phyloP scores from a whole-genome alignment of 352 stramenopile species.

The Phytophthora kernoviae region DNA sequence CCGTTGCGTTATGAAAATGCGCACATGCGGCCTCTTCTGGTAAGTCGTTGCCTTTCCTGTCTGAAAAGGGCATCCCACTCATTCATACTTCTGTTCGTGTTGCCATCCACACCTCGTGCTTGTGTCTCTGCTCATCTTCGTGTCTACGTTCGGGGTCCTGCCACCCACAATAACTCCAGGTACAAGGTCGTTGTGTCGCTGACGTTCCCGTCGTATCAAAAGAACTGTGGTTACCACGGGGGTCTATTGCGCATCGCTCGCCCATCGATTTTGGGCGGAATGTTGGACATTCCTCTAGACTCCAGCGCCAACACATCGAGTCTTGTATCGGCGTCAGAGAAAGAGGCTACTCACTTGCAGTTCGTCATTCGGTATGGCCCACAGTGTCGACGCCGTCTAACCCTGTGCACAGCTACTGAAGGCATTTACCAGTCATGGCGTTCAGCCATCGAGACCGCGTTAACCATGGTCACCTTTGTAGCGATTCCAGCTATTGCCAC shows the following conservation, averaged over 20 bases:
- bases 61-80: background rate
- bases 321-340: constrained; percentile 2
- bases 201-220: constrained; percentile 3
- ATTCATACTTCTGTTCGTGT: background rate
- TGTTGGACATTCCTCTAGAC: constrained; percentile 14
- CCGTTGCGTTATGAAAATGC: constrained; percentile 19
- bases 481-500: background rate
- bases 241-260: constrained; percentile 7
- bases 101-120: background rate
- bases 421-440: constrained; percentile 21
- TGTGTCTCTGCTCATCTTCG: constrained; percentile 1
- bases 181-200: constrained; percentile 15
- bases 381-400: constrained; percentile 7
- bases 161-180: background rate
- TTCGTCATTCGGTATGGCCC: constrained; percentile 13
- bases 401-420: constrained; percentile 4
- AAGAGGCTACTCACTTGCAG: constrained; percentile 3
- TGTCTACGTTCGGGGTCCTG: background rate
- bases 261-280: constrained; percentile 1
- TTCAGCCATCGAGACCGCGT: constrained; percentile 13
- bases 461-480: constrained; percentile 5
- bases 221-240: background rate
- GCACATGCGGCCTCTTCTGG: constrained; percentile 18
- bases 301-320: background rate
- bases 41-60: background rate